Base-by-base conservation (phyloP, 371 early-diverging fungal genomes). In the Rhizopus stolonifer region DNA sequence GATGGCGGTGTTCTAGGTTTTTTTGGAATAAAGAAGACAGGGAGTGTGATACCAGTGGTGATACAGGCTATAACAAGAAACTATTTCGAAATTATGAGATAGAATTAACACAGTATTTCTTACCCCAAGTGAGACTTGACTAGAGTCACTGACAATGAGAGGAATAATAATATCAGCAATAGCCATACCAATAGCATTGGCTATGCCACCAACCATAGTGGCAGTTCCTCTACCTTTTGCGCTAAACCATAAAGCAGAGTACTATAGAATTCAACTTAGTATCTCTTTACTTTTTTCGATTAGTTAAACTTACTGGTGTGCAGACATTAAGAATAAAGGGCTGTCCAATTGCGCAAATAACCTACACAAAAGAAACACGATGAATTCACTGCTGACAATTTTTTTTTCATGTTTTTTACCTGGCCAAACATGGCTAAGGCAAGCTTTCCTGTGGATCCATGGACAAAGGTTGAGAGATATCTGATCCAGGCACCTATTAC, bases 1-100 rank as follows among this genome's bases (percentile, higher is more conserved):
- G 81, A 82, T 1, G 84, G 82, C 7, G 84, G 82, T 2, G 84
- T 80, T 17, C 70, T 77, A 23, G 84, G 84, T 40, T 69, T 71
- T 6, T 69, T 67, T 0, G 71, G 74, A 61, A 84, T 75, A 48
- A 82, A 77, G 18, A 79, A 31, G 1, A 70, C 70, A 2, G 82
- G 82, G 15, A 82, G 58, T 6, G 69, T 52, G 40, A 71, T 60
- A 13, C 64, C 79, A 1, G 75, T 67, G 1, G 81, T 76, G 23
- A 64, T 34, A 56, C 68, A 67, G 22, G 74, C 74, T 29, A 70
- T 61, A 33, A 68, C 53, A 22, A 74, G 67, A 36, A 74, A 68
- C 74, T 74, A 49, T 17, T 26, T 14, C 5, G 7, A 19, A 36
- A 29, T n/a, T n/a, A n/a, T n/a, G n/a, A n/a, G n/a, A n/a, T n/a